Evolutionary conservation across 345 rosid genomes (phyloP), one percentile per base, ranked within the genome.

Genomic region (Gynandropsis gynandra): DNA sequence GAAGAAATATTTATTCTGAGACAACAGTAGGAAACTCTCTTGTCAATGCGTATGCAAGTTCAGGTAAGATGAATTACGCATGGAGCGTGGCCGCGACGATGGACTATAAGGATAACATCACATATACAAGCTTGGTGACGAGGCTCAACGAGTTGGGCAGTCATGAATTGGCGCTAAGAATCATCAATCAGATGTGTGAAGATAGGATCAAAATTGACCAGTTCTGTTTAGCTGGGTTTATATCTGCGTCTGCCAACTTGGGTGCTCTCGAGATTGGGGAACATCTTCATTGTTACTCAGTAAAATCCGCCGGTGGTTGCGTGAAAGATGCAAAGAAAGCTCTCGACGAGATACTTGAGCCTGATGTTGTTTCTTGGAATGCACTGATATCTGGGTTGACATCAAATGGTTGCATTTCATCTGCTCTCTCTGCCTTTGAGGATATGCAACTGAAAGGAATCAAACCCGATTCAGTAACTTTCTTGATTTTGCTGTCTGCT

Each of bases 331-430:
- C 77, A 16, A 61, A 38, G 8, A 68, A 61, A 50, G 74, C 71
- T 39, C 80, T 85, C 53, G 37, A 48, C 36, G 87, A 82, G 10
- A 69, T 72, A 50, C 63, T 37, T n/a, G 41, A 43, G 24, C 80
- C 90, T n/a, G 74, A 82, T 58, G 74, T 54, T 10, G 72, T 82
- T 38, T 85, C 90, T 1, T 82, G 90, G 95, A 85, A 82, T 8
- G 71, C 70, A 13, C 61, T 85, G 72, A 70, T 85, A 54, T 72
- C 81, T 33, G 78, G 72, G 41, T 66, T 85, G 61, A 79, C 80
- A 50, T 74, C 78, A 3, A 73, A 63, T 7, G 77, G 82, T 16
- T 36, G 39, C 19, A 52, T 82, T 42, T 62, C 80, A n/a, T 62
- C 74, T 32, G 81, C 87, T 24, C 71, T 85, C 15, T 78, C 79